Evolutionary conservation across 2,329 filamentous ascomycete genomes (phyloP), one percentile per base, ranked within the genome.

Genomic region (Calonectria hongkongensis): DNA sequence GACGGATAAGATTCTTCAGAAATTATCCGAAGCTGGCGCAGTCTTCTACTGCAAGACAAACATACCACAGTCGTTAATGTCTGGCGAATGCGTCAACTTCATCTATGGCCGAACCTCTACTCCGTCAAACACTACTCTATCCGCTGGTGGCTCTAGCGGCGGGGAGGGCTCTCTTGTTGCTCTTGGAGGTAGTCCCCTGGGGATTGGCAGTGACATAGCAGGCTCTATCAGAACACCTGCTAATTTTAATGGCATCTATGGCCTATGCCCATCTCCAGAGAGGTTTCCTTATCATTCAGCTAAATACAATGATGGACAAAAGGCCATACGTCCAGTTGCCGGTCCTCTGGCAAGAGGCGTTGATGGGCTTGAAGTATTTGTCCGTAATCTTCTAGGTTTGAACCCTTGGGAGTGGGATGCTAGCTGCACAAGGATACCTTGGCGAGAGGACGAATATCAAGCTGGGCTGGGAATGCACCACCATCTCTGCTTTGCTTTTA

Each of bases 161-260:
- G 58, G 58, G 18, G 67, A 70, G 33, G 67, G 67, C 1, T 43
- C 67, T 2, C 30, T 64, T 10, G 25, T 69, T 6, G 43, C 67
- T 1, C 45, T 69, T 5, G 54, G 67, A 25, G 67, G 48, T 7
- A 62, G 50, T 33, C 51, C 48, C 9, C 30, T 71, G 5, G 62
- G 62, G 2, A n/a, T 66, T n/a, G 63, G 69, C 10, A 62, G 39
- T 39, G 69, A 66, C 43, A 67, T 62, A 36, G 69, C 63, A 6
- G 69, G 69, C 3, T 67, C 69, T 0, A 67, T 67, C 21, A 41
- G 54, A 10, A 71, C 63, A 2, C 69, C 63, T 2, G 69, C 69
- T 16, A 66, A 66, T 21, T 60, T 62, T n/a, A 71, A 71, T 21
- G 63, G 69, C 15, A 63, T 71, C 16, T 66, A 62, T 41, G 69